Conservation (phyloP, 2,329 filamentous ascomycete genomes). For the Ophiocordyceps australis region DNA sequence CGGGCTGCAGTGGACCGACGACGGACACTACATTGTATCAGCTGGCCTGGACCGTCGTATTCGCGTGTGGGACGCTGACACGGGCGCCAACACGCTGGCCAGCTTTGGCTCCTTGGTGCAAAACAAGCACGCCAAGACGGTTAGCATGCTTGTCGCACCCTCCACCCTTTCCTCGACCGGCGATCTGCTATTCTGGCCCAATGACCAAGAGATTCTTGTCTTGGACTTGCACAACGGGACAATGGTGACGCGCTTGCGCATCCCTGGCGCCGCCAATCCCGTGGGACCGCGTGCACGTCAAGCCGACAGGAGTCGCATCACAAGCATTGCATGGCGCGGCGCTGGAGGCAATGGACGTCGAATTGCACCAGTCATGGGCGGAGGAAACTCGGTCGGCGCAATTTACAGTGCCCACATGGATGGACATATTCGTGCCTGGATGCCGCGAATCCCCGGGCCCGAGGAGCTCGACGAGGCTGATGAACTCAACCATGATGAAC, state of each 20-base stretch:
- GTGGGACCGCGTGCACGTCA: slow-evolving; percentile 23
- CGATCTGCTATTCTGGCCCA: slow-evolving; percentile 65
- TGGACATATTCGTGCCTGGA: slow-evolving; percentile 69
- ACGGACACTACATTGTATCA: slow-evolving; percentile 59
- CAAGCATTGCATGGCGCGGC: slow-evolving; percentile 55
- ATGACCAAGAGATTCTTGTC: slow-evolving; percentile 61
- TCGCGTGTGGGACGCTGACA: slow-evolving; percentile 69
- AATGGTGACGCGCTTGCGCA: slow-evolving; percentile 51
- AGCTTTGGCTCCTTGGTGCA: slow-evolving; percentile 72
- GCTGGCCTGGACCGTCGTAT: slow-evolving; percentile 72
- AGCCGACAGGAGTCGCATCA: slow-evolving; percentile 48
- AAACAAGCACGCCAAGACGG: slow-evolving; percentile 47
- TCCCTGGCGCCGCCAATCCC: slow-evolving; percentile 35
- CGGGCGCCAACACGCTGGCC: slow-evolving; percentile 70
- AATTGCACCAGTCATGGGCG: slow-evolving; percentile 41
- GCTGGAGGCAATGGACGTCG: slow-evolving; percentile 38
- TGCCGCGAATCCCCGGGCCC: slow-evolving; percentile 35
- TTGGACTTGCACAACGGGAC: slow-evolving; percentile 66
- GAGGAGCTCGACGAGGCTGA: slow-evolving; percentile 29
- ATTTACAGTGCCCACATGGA: slow-evolving; percentile 73
- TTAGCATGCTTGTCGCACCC: slow-evolving; percentile 46
- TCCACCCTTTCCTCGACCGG: slow-evolving; percentile 33
- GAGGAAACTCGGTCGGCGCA: slow-evolving; percentile 28
- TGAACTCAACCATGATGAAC: slow-evolving; percentile 20
- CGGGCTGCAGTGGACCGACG: slow-evolving; percentile 67